Base-by-base conservation (phyloP, 352 stramenopile genomes). In the Pythium pyrilobum region DNA sequence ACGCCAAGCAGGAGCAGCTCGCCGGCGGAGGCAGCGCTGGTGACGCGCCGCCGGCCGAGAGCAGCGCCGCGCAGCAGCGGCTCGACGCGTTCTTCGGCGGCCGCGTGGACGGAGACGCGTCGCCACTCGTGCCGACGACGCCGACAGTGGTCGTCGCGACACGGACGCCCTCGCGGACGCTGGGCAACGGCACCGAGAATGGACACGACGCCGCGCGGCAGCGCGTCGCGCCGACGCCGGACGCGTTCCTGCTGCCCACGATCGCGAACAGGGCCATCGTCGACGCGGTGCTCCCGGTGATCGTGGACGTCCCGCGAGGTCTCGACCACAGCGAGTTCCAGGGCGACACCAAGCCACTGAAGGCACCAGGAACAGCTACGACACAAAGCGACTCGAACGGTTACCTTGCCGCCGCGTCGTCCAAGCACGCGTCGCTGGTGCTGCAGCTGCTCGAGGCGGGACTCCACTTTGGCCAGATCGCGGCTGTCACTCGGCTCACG, bases 261-360 rank as follows among this genome's bases (percentile, higher is more conserved):
- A 57, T 64, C 21, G 45, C 43, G 12, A 63, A 50, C 4, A 23
- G 49, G n/a, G 52, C 55, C 34, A 66, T 71, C 24, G 51, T 69
- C 23, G 54, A 71, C 11, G 45, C 42, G 18, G 37, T 76, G 27
- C 39, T 76, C 15, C 28, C 64, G 27, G 12, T n/a, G 20, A 23
- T 59, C 5, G 23, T 51, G 15, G 42, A 52, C 16, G 37, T 59
- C 15, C 52, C 52, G n/a, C n/a, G n/a, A n/a, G n/a, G n/a, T n/a
- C n/a, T n/a, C n/a, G n/a, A n/a, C n/a, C n/a, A n/a, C n/a, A n/a
- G n/a, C n/a, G n/a, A n/a, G n/a, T n/a, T n/a, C n/a, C n/a, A n/a
- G n/a, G n/a, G n/a, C n/a, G n/a, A n/a, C n/a, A 24, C 15, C 33
- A 24, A 21, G n/a, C 13, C 46, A 2, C 27, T 43, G 36, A 2